These are phyloP conservation scores for Chaetomium fimeti DNA, from an alignment of 495 filamentous ascomycete genomes.

Conservation along the genomic window DNA sequence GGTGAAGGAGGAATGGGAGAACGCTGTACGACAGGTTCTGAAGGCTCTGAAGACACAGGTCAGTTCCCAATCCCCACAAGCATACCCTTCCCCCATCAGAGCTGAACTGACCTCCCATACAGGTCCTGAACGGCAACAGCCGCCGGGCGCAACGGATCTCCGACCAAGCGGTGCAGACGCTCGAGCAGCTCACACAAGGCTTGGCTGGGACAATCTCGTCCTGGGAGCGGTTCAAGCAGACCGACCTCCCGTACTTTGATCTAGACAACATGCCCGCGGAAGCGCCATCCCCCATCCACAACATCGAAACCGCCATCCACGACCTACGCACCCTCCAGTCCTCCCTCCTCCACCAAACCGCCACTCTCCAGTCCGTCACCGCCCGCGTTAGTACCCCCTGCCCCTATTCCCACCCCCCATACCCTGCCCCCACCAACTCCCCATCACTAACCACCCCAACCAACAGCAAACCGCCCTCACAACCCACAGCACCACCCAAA, in stretches of 20 bases:
- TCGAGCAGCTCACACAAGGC: slow-evolving; percentile 18
- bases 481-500: neutral
- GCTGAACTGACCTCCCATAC: neutral
- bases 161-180: slow-evolving; percentile 11
- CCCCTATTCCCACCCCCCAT: neutral
- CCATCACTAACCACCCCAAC: neutral
- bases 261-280: neutral
- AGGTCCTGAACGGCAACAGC: neutral
- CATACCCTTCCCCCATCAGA: neutral
- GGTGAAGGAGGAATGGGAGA: slow-evolving; percentile 24
- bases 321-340: neutral
- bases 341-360: neutral
- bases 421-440: neutral
- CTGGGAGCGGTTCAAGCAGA: slow-evolving; percentile 25
- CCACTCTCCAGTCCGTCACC: neutral
- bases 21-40: slow-evolving; percentile 8
- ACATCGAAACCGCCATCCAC: slow-evolving; percentile 11
- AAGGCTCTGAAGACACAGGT: slow-evolving; percentile 18
- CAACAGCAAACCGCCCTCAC: neutral
- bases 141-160: neutral
- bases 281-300: slow-evolving; percentile 4
- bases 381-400: slow-evolving; percentile 5
- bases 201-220: slow-evolving; percentile 10
- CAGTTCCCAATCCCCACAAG: neutral
- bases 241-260: slow-evolving; percentile 23